Base-by-base conservation (phyloP, 176 grass and related monocot genomes). In the Aegilops speltoides region DNA sequence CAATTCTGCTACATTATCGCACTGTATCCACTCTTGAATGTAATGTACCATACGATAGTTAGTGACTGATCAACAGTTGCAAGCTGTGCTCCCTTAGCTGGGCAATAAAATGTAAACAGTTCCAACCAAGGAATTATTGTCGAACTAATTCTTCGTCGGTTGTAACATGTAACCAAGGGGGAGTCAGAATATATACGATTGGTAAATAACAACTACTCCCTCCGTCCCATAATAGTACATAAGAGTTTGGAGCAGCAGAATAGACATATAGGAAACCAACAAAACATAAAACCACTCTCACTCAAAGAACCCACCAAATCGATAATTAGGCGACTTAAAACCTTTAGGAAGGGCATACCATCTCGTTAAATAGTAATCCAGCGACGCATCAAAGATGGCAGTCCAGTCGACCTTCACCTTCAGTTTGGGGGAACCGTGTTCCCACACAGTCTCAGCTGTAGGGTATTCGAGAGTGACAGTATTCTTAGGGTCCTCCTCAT, bases 81-180 rank as follows among this genome's bases (percentile, higher is more conserved):
- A 43, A 64, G 64, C 17, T 72, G 38, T 77, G 62, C 83, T 82
- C 25, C 61, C 68, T 19, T 34, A 59, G 19, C 56, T 11, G 77
- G 34, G 57, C 62, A 85, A 89, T 79, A 78, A 79, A 17, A 69
- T 15, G 4, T 48, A 67, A 64, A 68, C 26, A 59, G 10, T 83
- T 77, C 45, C 37, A 29, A 26, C n/a, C 31, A 52, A 57, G 57
- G 22, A 23, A 56, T 7, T 19, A n/a, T 2, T 33, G 38, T 48
- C 14, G 6, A 68, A 19, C 33, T 45, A 25, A 25, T 46, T 72
- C 52, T 7, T 36, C 10, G 60, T 76, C n/a, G 11, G 6, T 7
- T 70, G 50, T 78, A 60, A 15, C 40, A 2, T 57, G 38, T 48
- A 17, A 28, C 28, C 1, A 54, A 54, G 48, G 48, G 24, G 62